Base-by-base conservation (phyloP, 352 stramenopile species). In the Phytophthora boehmeriae region DNA sequence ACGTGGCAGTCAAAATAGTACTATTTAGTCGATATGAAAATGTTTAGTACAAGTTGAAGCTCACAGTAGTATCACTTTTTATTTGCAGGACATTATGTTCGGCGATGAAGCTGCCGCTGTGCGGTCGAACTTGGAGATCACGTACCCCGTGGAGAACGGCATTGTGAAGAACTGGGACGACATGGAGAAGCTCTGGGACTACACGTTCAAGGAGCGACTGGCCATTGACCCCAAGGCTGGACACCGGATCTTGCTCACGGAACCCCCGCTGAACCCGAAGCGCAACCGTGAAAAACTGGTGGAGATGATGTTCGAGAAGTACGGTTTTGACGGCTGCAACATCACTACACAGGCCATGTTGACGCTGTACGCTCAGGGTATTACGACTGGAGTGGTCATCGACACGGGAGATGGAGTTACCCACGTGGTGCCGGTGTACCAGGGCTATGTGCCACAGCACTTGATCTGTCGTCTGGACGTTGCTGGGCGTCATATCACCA, bases 131-230 rank as follows among this genome's bases (percentile, higher is more conserved):
- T 72, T 97, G 25, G 86, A 96, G 71, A 94, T 95, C 74, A 80
- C 73, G 64, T 96, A 96, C 73, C 90, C 88, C 11, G 91, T 99
- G 22, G 93, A 98, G 70, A 98, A 98, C 68, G 96, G 96, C 34
- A 98, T 98, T 52, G 93, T 99, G 10, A 96, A 96, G 72, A 98
- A 98, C 80, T 99, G 96, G 96, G 91, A 98, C 50, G 95, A 98
- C 65, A 98, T 99, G 95, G 89, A 98, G 72, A 92, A 98, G 60
- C 76, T 99, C 27, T 99, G 96, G 96, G 95, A 98, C 73, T 98
- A 98, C 76, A 98, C 92, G 46, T 98, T 98, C 74, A 78, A 95
- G 51, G 91, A 98, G 56, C 93, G 93, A 2, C 67, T 98, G 54
- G 74, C 55, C 34, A 90, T 91, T 47, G 76, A 88, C 62, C 75